Conservation (phyloP, 2,329 filamentous ascomycete species). For the Clonostachys sp. region DNA sequence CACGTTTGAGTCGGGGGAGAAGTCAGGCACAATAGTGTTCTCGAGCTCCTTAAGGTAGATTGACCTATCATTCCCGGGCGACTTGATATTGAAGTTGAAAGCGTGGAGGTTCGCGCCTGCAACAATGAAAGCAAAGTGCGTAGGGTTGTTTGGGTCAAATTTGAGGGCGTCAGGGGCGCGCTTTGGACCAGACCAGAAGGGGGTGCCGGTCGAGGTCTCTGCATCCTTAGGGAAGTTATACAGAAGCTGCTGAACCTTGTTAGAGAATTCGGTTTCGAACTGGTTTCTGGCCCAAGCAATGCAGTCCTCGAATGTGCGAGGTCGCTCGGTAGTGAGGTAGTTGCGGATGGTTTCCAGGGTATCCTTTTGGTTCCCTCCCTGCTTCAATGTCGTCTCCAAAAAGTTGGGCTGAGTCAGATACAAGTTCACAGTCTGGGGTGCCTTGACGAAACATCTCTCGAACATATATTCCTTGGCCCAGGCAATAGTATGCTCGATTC, state of each 20-base stretch:
- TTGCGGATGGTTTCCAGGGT: slow-evolving; percentile 87
- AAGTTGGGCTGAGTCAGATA: slow-evolving; percentile 92
- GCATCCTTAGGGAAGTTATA: slow-evolving; percentile 98
- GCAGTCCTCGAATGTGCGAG: slow-evolving; percentile 90
- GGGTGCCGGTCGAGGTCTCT: slow-evolving; percentile 78
- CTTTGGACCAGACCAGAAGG: slow-evolving; percentile 98
- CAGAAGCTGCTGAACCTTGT: slow-evolving; percentile 89
- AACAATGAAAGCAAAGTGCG: slow-evolving; percentile 84
- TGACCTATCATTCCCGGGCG: slow-evolving; percentile 62
- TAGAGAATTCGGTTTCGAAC: slow-evolving; percentile 96
- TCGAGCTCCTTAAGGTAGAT: slow-evolving; percentile 79
- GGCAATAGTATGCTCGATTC: slow-evolving; percentile 97
- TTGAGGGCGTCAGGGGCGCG: slow-evolving; percentile 87
- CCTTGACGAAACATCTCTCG: slow-evolving; percentile 88
- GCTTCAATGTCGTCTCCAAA: slow-evolving; percentile 79
- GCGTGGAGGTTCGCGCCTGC: slow-evolving; percentile 89
- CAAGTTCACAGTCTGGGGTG: slow-evolving; percentile 88
- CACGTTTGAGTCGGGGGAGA: slow-evolving; percentile 81
- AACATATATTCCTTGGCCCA: slow-evolving; percentile 93
- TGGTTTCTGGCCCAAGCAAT: slow-evolving; percentile 91
- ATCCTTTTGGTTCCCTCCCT: slow-evolving; percentile 91
- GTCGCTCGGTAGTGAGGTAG: slow-evolving; percentile 87
- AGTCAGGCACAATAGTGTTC: slow-evolving; percentile 93
- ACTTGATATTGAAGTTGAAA: slow-evolving; percentile 96
- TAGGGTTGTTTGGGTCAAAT: slow-evolving; percentile 80